Evolutionary conservation across 345 rosid species (phyloP), one percentile per base, ranked within the genome.

Genomic region (Trapa bicornis): DNA sequence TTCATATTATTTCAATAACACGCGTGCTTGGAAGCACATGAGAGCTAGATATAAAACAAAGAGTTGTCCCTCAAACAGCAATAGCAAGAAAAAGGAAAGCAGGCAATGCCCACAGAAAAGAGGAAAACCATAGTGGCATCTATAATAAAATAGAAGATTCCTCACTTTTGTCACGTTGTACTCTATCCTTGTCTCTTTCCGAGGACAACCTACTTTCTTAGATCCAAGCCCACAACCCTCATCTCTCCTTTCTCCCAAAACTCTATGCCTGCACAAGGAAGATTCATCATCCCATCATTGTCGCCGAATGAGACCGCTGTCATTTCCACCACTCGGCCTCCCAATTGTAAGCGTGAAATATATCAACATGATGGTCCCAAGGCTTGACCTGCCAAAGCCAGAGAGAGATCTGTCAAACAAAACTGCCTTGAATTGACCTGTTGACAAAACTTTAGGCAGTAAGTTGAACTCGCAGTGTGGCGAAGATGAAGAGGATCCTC

Each of bases 301-400:
- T 58, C 52, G 70, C 73, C 78, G 77, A 69, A 87, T 85, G 63
- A 83, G 76, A 60, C 71, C 67, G 68, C 41, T 73, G 32, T 76
- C 82, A 11, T 74, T 81, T 12, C 70, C 62, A 33, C 33, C 67
- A 39, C 38, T 68, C 48, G 73, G 57, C 78, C 82, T 85, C 73
- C 79, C 74, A 12, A 85, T 75, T 4, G 88, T 80, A 37, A 90
- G 90, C 9, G 99, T 94, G 86, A 94, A 91, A 72, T 83, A 87
- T 78, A 94, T 94, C 78, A 94, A 72, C 83, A 94, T 76, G 66
- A 94, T 81, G 32, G 99, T 87, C 68, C 99, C 99, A 77, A 94
- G 73, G 81, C 99, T 88, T 39, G 99, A 94, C 82, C 99, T 94
- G 87, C 73, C 60, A 65, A 53, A 41, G 50, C 37, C 53, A 45